phyloP scores from a whole-genome alignment of 768 basidiomycete genomes.

The Glaciozyma martinii region DNA sequence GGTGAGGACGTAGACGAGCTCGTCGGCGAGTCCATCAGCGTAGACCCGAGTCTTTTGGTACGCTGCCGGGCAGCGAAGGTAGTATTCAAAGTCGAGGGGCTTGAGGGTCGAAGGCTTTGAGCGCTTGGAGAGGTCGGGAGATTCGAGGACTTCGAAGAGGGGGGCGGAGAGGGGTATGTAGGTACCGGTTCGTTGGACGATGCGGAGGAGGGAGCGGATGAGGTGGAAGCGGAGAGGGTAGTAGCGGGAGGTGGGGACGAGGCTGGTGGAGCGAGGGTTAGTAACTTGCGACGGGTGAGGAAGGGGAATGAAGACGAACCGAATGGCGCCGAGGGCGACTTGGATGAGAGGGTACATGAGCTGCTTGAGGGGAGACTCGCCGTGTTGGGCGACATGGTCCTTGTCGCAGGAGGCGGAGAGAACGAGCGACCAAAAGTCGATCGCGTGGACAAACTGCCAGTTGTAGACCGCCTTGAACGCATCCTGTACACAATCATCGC shows the following conservation, averaged over 20 bases:
- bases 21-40: slow-evolving; percentile 71
- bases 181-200: slow-evolving; percentile 69
- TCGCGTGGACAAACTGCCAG: slow-evolving; percentile 92
- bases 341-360: slow-evolving; percentile 93
- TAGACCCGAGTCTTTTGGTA: slow-evolving; percentile 84
- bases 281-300: background rate
- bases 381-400: slow-evolving; percentile 47
- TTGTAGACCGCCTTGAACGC: slow-evolving; percentile 92
- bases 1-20: slow-evolving; percentile 63
- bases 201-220: slow-evolving; percentile 72
- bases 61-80: slow-evolving; percentile 76
- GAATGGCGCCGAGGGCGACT: slow-evolving; percentile 82
- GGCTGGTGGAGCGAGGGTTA: slow-evolving; percentile 45
- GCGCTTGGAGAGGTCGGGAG: slow-evolving; percentile 58
- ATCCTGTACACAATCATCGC: slow-evolving; percentile 48
- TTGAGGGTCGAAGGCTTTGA: slow-evolving; percentile 76
- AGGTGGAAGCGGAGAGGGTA: slow-evolving; percentile 93
- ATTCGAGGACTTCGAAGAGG: slow-evolving; percentile 74
- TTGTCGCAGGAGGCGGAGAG: slow-evolving; percentile 69
- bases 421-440: slow-evolving; percentile 94
- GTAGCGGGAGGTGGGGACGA: slow-evolving; percentile 81
- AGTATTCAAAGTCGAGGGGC: slow-evolving; percentile 77
- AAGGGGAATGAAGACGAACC: slow-evolving; percentile 49
- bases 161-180: slow-evolving; percentile 83
- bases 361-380: slow-evolving; percentile 71